Percentiles rank a stretch among this genome's conserved stretches.
These are phyloP conservation scores for Lizonia empirigonia DNA, from an alignment of 2,329 filamentous ascomycete species.

Conservation along the genomic window DNA sequence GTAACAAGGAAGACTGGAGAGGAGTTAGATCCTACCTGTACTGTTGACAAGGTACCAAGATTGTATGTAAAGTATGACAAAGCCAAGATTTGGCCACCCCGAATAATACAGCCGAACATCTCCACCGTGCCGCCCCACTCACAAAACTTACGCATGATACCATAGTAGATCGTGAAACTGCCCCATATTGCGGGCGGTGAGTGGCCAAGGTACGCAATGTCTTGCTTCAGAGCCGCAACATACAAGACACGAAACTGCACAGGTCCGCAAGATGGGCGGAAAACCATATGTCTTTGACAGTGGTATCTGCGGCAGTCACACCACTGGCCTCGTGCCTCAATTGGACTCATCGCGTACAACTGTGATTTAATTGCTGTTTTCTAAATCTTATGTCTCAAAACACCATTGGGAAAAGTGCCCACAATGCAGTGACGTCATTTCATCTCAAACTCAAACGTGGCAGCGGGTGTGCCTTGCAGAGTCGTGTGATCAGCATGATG, in stretches of 20 bases:
- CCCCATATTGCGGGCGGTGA: constrained; percentile 4
- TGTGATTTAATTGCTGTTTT: neutral
- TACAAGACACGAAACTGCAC: no score
- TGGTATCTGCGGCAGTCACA: neutral
- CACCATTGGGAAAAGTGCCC: neutral
- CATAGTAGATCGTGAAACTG: constrained; percentile 16
- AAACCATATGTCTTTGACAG: no score
- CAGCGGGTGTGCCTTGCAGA: constrained; percentile 47
- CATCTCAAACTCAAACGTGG: constrained; percentile 23
- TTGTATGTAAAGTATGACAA: no score
- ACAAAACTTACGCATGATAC: no score
- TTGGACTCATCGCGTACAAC: constrained; percentile 1
- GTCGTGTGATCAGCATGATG: constrained; percentile 30
- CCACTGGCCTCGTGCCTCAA: constrained; percentile 18
- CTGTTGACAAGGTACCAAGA: no score
- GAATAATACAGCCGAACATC: no score
- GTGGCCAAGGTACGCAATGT: neutral
- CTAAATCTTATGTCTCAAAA: neutral
- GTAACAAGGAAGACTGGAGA: no score
- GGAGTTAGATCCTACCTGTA: no score
- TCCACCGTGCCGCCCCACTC: no score
- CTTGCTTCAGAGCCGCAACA: constrained; percentile 3
- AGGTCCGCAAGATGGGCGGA: no score
- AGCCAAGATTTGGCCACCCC: no score
- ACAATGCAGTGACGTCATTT: constrained; percentile 36